Evolutionary conservation across 1,284 basidiomycete species (phyloP).

Genomic region (Tetrapyrgos nigripes): DNA sequence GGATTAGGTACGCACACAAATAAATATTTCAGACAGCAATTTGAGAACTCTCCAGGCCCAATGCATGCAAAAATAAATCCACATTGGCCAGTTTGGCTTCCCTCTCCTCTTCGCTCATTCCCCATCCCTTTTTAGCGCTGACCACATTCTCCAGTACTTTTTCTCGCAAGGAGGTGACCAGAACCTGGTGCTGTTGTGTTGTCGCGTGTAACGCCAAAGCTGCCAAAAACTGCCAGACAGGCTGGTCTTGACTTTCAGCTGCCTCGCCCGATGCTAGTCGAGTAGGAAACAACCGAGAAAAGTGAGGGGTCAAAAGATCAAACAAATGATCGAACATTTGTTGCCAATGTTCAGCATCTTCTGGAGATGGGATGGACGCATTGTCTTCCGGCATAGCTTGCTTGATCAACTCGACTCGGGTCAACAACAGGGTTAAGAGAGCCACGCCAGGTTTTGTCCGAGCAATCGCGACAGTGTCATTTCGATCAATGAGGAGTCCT

Average conservation of each 20-base stretch:
- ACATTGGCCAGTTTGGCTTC: conserved; percentile 79
- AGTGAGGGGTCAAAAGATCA: conserved; percentile 75
- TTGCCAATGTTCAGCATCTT: conserved; percentile 90
- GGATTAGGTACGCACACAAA: background rate
- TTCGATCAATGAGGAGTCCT: conserved; percentile 84
- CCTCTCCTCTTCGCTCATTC: conserved; percentile 71
- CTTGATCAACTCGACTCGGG: conserved; percentile 90
- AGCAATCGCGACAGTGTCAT: conserved; percentile 76
- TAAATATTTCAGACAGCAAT: conserved; percentile 60
- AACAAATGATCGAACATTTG: conserved; percentile 87
- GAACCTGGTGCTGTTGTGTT: conserved; percentile 83
- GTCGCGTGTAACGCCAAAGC: conserved; percentile 88
- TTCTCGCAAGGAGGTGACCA: conserved; percentile 89
- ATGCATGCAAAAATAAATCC: conserved; percentile 85
- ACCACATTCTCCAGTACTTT: conserved; percentile 91
- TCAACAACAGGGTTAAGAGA: conserved; percentile 91
- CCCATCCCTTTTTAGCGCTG: conserved; percentile 79
- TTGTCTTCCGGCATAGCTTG: conserved; percentile 59
- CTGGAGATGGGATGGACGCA: conserved; percentile 59
- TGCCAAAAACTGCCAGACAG: conserved; percentile 92
- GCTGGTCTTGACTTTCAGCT: conserved; percentile 70
- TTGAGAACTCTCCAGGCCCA: conserved; percentile 86
- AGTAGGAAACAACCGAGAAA: conserved; percentile 90
- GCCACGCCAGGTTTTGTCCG: conserved; percentile 91
- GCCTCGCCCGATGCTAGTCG: conserved; percentile 68